These are phyloP conservation scores for Epichloe brachyelytri DNA, from an alignment of 2,329 filamentous ascomycete genomes.

Conservation along the genomic window DNA sequence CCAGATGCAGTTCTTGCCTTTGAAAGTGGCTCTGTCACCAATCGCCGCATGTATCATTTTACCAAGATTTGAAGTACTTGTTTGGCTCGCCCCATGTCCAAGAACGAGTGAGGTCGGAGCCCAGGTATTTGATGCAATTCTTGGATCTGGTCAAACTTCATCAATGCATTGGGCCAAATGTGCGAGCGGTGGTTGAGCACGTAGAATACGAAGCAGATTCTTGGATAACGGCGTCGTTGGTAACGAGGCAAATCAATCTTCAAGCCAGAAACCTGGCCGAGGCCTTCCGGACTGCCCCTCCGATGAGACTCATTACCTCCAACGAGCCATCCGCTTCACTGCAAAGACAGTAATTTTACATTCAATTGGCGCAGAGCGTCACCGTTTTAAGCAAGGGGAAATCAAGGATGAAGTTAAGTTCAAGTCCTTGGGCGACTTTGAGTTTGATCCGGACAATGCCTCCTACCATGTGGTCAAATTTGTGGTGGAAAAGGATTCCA, in stretches of 20 bases:
- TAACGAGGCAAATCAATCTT: constrained; percentile 89
- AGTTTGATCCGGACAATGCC: constrained; percentile 52
- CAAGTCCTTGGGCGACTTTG: constrained; percentile 63
- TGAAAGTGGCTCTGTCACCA: constrained; percentile 88
- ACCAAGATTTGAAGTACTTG: constrained; percentile 83
- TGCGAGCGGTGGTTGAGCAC: constrained; percentile 82
- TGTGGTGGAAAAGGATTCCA: constrained; percentile 73
- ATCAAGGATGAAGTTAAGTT: constrained; percentile 78
- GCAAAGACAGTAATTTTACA: constrained; percentile 79
- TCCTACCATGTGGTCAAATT: constrained; percentile 69
- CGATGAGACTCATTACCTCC: constrained; percentile 54
- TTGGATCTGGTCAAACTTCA: constrained; percentile 90
- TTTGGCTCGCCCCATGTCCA: constrained; percentile 83
- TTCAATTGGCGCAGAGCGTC: constrained; percentile 77
- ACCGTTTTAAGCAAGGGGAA: constrained; percentile 74
- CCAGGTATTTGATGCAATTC: constrained; percentile 85
- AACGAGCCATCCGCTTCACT: constrained; percentile 57
- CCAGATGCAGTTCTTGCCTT: constrained; percentile 80
- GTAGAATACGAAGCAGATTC: constrained; percentile 97
- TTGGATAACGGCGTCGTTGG: constrained; percentile 91
- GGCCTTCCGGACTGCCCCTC: constrained; percentile 61
- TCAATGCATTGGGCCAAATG: constrained; percentile 92
- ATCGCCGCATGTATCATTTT: constrained; percentile 93
- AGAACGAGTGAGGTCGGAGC: constrained; percentile 67
- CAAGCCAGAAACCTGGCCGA: constrained; percentile 81